Evolutionary conservation across 2,329 filamentous ascomycete genomes (phyloP), one percentile per base, ranked within the genome.

Genomic region (Ophiobolus disseminans): DNA sequence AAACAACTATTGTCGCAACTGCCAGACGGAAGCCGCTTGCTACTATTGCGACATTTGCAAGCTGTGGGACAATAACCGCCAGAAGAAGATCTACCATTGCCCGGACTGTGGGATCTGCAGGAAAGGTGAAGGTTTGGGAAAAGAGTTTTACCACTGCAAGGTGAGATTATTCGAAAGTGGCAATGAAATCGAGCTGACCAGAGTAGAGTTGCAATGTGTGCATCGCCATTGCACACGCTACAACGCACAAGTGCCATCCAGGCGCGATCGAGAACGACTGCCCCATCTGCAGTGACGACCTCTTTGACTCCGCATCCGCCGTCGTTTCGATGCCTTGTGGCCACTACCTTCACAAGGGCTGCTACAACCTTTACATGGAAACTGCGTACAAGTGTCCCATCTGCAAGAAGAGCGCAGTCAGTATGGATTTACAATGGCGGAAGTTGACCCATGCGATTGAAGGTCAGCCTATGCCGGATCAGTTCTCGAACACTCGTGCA

Each of bases 61-160:
- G 75, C 81, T 99, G 1, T 99, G 94, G 94, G 93, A 97, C 66
- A 91, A 97, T 66, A 90, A 97, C 60, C 84, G 86, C 45, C 87
- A 86, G 58, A 97, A 95, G 72, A 88, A 87, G 57, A 96, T 97
- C 48, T 99, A 99, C 69, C 94, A 99, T 70, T 99, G 94, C 73
- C 84, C 86, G 65, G 94, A 97, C 66, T 99, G 94, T 73, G 94
- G 94, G 4, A 96, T 99, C 53, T 99, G 94, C 70, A 84, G 94
- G 49, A 87, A 92, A 48, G 94, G 94, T 1, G 85, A 91, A 70
- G 94, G 94, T 1, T 78, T 99, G 22, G 93, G 94, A 3, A 97
- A 96, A 69, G 94, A 99, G 70, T 99, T 96, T 70, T 92, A 95
- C 66, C 94, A 99, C 74, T 99, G 94, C 88, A 95, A 96, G 84